phyloP scores from a whole-genome alignment of 768 basidiomycete genomes.

The Cyathus striatus region DNA sequence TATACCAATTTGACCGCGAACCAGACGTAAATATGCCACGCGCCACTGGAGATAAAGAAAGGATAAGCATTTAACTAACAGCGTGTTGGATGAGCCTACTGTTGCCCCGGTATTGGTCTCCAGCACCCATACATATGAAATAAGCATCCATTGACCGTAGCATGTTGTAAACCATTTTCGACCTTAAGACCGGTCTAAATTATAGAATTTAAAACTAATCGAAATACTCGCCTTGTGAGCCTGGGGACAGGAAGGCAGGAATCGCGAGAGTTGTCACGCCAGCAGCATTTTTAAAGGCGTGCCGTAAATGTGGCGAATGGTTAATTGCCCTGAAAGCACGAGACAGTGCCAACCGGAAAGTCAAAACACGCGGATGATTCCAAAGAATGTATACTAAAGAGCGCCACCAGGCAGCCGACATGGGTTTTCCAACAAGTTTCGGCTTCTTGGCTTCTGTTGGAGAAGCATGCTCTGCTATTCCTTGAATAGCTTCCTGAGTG shows the following conservation, averaged over 20 bases:
- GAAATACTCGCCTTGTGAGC: slow-evolving; percentile 23
- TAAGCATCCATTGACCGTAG: slow-evolving; percentile 46
- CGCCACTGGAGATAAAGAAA: slow-evolving; percentile 24
- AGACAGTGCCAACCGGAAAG: slow-evolving; percentile 25
- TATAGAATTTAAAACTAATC: background rate
- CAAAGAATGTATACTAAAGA: slow-evolving; percentile 11
- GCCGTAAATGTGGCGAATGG: slow-evolving; percentile 37
- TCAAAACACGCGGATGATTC: slow-evolving; percentile 20
- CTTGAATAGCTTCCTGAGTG: slow-evolving; percentile 23
- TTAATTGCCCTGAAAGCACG: slow-evolving; percentile 18
- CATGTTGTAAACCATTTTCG: slow-evolving; percentile 28
- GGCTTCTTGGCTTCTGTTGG: background rate
- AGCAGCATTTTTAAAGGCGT: slow-evolving; percentile 40
- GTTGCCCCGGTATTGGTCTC: slow-evolving; percentile 51
- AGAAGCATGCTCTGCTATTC: slow-evolving; percentile 21
- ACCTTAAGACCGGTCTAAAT: slow-evolving; percentile 14
- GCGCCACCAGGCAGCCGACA: slow-evolving; percentile 7
- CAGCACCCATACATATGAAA: slow-evolving; percentile 46
- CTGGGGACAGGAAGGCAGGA: slow-evolving; percentile 35
- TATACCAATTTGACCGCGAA: slow-evolving; percentile 12
- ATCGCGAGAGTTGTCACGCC: slow-evolving; percentile 36
- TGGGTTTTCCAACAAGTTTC: slow-evolving; percentile 4
- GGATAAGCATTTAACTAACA: background rate
- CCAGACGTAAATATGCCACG: slow-evolving; percentile 38
- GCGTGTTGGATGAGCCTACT: slow-evolving; percentile 7